Conservation (phyloP, 495 filamentous ascomycete species). For the Aspergillus ostianus region DNA sequence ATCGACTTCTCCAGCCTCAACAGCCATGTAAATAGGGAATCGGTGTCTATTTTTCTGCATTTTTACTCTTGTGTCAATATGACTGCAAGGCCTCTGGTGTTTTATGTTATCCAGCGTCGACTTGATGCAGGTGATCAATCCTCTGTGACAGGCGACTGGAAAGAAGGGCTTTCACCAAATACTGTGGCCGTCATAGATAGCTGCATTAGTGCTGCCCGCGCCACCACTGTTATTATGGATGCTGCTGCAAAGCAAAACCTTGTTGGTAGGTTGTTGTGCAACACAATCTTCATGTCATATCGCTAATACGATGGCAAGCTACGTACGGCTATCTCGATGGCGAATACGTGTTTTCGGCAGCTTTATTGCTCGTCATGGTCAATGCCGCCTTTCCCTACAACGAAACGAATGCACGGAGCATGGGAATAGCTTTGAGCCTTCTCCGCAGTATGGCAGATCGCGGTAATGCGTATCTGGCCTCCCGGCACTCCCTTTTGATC, state of each 20-base stretch:
- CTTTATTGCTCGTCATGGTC: conserved; percentile 49
- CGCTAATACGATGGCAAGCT: conserved; percentile 20
- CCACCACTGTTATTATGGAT: conserved; percentile 47
- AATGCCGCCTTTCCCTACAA: conserved; percentile 46
- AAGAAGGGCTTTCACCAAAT: conserved; percentile 37
- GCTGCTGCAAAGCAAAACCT: conserved; percentile 44
- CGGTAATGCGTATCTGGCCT: conserved; percentile 44
- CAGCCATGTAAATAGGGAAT: conserved; percentile 38
- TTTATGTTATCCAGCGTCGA: conserved; percentile 47
- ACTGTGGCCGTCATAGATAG: conserved; percentile 48
- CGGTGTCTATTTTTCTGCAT: conserved; percentile 46
- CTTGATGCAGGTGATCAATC: conserved; percentile 29
- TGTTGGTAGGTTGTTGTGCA: conserved; percentile 28
- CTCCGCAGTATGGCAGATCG: conserved; percentile 47
- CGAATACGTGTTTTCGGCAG: conserved; percentile 49
- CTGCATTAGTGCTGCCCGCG: conserved; percentile 46
- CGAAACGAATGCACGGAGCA: conserved; percentile 34
- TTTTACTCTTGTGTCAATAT: conserved; percentile 54
- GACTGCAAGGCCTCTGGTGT: conserved; percentile 49
- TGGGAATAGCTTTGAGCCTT: conserved; percentile 42
- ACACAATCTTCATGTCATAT: conserved; percentile 1
- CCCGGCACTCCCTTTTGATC: conserved; percentile 41
- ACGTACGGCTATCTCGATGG: conserved; percentile 53
- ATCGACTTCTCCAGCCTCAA: conserved; percentile 43
- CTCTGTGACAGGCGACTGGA: conserved; percentile 36